Evolutionary conservation across 2,329 filamentous ascomycete species (phyloP).

Genomic region (Dactylellina sp.): DNA sequence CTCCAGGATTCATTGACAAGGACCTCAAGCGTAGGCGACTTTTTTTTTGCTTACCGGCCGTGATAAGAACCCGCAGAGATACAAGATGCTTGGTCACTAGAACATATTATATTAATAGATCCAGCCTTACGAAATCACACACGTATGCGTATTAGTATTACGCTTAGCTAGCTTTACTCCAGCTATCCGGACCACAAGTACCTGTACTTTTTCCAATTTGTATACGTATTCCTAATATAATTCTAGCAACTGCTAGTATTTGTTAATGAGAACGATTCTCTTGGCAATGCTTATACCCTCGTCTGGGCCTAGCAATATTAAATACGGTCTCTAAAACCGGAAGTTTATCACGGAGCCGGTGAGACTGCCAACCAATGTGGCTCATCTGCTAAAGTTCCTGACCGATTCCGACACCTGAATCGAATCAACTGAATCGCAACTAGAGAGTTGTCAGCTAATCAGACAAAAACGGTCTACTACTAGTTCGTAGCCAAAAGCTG

Average conservation of each 20-base stretch:
- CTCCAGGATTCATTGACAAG: neutral
- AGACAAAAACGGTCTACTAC: too few relatives aligned
- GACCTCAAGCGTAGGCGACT: constrained; percentile 6
- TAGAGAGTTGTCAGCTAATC: too few relatives aligned
- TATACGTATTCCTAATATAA: too few relatives aligned
- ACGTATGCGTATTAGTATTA: neutral
- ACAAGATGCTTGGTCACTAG: constrained; percentile 18
- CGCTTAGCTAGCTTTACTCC: neutral
- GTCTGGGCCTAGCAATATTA: constrained; percentile 21
- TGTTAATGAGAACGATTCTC: constrained; percentile 14
- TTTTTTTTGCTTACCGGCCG: neutral
- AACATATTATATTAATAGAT: constrained; percentile 14
- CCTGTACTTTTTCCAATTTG: constrained; percentile 8
- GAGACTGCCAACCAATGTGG: constrained; percentile 21
- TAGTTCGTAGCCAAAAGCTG: too few relatives aligned
- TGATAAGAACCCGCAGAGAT: neutral
- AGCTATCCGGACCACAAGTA: neutral
- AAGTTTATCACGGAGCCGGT: constrained; percentile 7
- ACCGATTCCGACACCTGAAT: too few relatives aligned
- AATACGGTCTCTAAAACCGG: constrained; percentile 24
- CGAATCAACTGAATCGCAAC: too few relatives aligned
- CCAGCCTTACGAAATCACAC: constrained; percentile 8
- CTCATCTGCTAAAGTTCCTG: constrained; percentile 15
- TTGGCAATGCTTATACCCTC: constrained; percentile 25
- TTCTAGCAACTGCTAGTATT: neutral